Conservation (phyloP, 2,329 filamentous ascomycete genomes). For the Microthyrium microscopicum region DNA sequence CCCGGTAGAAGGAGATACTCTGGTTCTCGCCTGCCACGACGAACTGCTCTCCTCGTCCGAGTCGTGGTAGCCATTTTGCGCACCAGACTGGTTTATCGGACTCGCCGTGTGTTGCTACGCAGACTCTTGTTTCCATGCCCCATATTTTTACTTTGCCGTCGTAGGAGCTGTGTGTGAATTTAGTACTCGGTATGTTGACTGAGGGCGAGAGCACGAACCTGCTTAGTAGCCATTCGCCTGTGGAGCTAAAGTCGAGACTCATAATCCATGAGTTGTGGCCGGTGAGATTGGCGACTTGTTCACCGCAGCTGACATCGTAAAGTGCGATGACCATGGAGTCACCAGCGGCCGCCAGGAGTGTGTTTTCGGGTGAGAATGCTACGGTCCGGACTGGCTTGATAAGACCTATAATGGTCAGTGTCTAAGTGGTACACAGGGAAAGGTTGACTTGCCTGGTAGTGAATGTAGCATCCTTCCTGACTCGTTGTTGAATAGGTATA, state of each 20-base stretch:
- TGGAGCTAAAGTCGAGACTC: constrained; percentile 81
- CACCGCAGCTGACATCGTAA: constrained; percentile 82
- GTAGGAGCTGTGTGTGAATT: constrained; percentile 56
- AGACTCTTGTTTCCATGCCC: constrained; percentile 68
- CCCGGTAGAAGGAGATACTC: constrained; percentile 22
- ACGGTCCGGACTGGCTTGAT: constrained; percentile 74
- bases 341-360: constrained; percentile 61
- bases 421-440: neutral
- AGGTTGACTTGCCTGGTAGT: constrained; percentile 45
- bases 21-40: constrained; percentile 21
- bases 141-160: constrained; percentile 94
- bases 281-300: constrained; percentile 73
- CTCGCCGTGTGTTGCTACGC: constrained; percentile 88
- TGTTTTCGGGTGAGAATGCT: constrained; percentile 73
- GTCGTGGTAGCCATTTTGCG: constrained; percentile 22
- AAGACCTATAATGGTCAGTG: constrained; percentile 39
- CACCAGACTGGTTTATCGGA: constrained; percentile 37
- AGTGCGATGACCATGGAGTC: constrained; percentile 78
- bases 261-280: constrained; percentile 80
- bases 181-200: too few species aligned
- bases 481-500: constrained; percentile 93
- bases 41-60: constrained; percentile 20
- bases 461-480: constrained; percentile 74
- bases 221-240: constrained; percentile 78
- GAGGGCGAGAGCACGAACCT: constrained; percentile 31